phyloP scores from a whole-genome alignment of 352 stramenopile genomes.

The Phytopythium litorale region DNA sequence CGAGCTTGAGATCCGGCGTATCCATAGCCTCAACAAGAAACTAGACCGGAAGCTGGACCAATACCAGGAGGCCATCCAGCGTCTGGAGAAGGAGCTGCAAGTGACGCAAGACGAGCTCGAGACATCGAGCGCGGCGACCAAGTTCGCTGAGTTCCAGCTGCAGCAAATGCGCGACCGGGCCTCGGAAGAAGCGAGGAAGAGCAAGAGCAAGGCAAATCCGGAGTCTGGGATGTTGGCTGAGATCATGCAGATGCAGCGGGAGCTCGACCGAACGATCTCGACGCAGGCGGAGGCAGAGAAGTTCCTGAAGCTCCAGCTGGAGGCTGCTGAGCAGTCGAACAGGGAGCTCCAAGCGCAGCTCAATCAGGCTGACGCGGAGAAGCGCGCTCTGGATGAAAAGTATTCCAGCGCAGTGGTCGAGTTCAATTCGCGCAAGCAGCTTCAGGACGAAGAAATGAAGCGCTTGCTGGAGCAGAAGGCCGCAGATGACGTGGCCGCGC shows the following conservation, averaged over 20 bases:
- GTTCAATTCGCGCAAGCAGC: slow-evolving; percentile 14
- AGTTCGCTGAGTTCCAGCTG: slow-evolving; percentile 81
- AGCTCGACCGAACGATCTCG: slow-evolving; percentile 12
- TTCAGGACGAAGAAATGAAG: slow-evolving; percentile 18
- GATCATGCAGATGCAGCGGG: slow-evolving; percentile 10
- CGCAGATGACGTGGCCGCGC: slow-evolving; percentile 18
- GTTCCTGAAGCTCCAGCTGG: slow-evolving; percentile 18
- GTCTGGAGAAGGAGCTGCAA: slow-evolving; percentile 59
- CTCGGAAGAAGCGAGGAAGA: slow-evolving; percentile 41
- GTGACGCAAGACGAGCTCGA: slow-evolving; percentile 73
- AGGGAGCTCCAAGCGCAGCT: slow-evolving; percentile 8
- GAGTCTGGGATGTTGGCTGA: slow-evolving; percentile 14
- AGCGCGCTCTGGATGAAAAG: slow-evolving; percentile 22
- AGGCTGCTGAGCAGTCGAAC: slow-evolving; percentile 20
- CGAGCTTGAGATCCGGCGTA: slow-evolving; percentile 58
- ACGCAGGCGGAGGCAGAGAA: slow-evolving; percentile 16
- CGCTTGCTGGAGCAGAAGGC: slow-evolving; percentile 15
- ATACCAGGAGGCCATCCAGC: slow-evolving; percentile 69
- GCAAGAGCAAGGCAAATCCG: slow-evolving; percentile 14
- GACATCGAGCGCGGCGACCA: slow-evolving; percentile 66
- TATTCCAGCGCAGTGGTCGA: slow-evolving; percentile 6
- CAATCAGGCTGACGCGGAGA: slow-evolving; percentile 8
- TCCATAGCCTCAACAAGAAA: slow-evolving; percentile 47
- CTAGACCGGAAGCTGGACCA: slow-evolving; percentile 68
- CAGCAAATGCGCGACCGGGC: slow-evolving; percentile 60